Evolutionary conservation across 768 basidiomycete species (phyloP), one percentile per base, ranked within the genome.

Genomic region (Artomyces pyxidatus): DNA sequence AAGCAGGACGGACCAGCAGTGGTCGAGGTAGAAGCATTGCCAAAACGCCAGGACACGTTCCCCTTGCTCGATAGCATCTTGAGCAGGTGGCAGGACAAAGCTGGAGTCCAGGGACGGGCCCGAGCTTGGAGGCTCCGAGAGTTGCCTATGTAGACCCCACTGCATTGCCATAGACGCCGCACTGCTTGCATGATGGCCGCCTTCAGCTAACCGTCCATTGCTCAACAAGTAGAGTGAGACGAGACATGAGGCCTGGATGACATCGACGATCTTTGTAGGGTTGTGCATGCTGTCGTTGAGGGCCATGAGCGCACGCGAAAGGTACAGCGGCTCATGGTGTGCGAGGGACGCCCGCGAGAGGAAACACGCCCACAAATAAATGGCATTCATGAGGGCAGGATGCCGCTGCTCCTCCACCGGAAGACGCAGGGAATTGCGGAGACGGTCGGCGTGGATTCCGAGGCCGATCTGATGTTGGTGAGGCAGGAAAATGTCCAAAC

Each of bases 331-430:
- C 65, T 90, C 86, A 59, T 88, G 82, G 45, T 81, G 77, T 56
- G 77, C 77, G 11, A 89, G 70, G 5, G 78, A 73, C 6, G 85
- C 81, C 19, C 84, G 74, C 9, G 88, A 86, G 35, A 89, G 73
- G 61, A 83, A 86, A 63, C 86, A 89, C 2, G 85, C 83, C 83
- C 87, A 88, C 6, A 89, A 76, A 61, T 81, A 90, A 59, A 89
- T 82, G 52, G 86, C 75, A 59, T 88, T 86, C 73, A 88, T 78
- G 12, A 91, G 73, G 47, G 75, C 78, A 8, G 88, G 81, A 58
- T 90, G 88, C 17, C 80, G 79, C 48, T 84, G 85, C 49, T 85
- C 80, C 41, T 74, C 56, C 4, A 62, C 47, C 14, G 81, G 75
- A 5, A 72, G 68, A 38, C 65, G 68, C 37, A 88, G 67, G 28